Evolutionary conservation across 106 monocot species (phyloP).

Genomic region (Ottelia alismoides): DNA sequence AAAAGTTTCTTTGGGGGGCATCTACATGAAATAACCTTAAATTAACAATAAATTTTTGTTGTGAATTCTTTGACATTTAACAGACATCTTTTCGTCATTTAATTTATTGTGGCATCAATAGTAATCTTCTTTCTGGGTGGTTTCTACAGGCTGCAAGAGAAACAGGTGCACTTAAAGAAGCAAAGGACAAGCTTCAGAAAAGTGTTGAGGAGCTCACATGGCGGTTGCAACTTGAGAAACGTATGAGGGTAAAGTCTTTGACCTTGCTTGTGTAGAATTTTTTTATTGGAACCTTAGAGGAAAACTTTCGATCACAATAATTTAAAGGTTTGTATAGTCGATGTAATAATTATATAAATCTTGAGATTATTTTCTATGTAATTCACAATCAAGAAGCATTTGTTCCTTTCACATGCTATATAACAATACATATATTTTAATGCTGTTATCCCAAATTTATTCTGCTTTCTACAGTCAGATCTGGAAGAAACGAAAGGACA

Average conservation of each 20-base stretch:
- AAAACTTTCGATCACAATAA: neutral
- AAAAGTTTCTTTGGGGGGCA: too few species aligned
- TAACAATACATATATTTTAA: too few species aligned
- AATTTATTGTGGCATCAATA: neutral
- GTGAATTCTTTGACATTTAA: neutral
- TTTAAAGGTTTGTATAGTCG: neutral
- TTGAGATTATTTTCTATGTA: too few species aligned
- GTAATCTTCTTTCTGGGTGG: too few species aligned
- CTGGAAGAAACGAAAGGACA: neutral
- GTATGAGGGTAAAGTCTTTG: conserved; percentile 31
- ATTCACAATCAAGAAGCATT: too few species aligned
- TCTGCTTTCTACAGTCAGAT: neutral
- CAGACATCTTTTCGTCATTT: neutral
- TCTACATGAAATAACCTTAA: too few species aligned
- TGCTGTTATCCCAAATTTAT: neutral
- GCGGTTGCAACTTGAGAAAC: conserved; percentile 51
- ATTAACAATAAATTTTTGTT: neutral
- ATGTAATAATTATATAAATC: neutral
- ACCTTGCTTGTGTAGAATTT: too few species aligned
- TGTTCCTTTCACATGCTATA: too few species aligned
- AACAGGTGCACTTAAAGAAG: conserved; percentile 65
- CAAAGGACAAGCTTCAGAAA: conserved; percentile 62
- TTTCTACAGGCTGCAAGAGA: conserved; percentile 71
- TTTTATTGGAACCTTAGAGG: neutral
- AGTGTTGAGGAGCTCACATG: conserved; percentile 48